phyloP scores from a whole-genome alignment of 192 early-diverging fungal species.

The Backusella westeae region DNA sequence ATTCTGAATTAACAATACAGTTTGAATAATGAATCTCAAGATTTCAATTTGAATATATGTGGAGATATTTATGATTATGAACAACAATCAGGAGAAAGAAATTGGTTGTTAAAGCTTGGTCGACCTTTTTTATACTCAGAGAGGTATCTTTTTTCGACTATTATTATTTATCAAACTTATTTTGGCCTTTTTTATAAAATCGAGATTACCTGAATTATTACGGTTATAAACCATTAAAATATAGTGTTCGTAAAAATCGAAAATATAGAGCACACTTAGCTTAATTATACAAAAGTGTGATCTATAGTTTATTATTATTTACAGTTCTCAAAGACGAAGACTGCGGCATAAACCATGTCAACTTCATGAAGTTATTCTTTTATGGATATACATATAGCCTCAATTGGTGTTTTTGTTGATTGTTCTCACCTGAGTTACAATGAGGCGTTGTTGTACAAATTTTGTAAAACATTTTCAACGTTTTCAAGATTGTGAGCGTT shows the following conservation, averaged over 20 bases:
- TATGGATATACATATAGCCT: not conserved
- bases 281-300: too few relatives aligned
- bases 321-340: not conserved
- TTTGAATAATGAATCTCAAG: too few relatives aligned
- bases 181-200: not conserved
- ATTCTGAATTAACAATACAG: too few relatives aligned
- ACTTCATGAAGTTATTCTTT: not conserved
- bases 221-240: not conserved
- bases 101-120: too few relatives aligned
- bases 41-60: too few relatives aligned
- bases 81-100: too few relatives aligned
- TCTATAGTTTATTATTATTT: not conserved
- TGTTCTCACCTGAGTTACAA: slow-evolving; percentile 6
- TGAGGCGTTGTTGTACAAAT: not conserved
- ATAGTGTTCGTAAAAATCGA: not conserved
- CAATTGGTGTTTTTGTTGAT: not conserved
- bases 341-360: not conserved
- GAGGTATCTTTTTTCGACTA: too few relatives aligned
- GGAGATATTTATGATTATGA: too few relatives aligned
- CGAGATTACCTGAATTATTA: not conserved
- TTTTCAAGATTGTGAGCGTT: not conserved
- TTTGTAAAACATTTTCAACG: not conserved
- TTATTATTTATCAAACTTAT: too few relatives aligned
- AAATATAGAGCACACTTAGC: not conserved
- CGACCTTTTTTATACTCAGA: too few relatives aligned